phyloP scores from a whole-genome alignment of 129 eudicot species.

The Dittrichia graveolens region DNA sequence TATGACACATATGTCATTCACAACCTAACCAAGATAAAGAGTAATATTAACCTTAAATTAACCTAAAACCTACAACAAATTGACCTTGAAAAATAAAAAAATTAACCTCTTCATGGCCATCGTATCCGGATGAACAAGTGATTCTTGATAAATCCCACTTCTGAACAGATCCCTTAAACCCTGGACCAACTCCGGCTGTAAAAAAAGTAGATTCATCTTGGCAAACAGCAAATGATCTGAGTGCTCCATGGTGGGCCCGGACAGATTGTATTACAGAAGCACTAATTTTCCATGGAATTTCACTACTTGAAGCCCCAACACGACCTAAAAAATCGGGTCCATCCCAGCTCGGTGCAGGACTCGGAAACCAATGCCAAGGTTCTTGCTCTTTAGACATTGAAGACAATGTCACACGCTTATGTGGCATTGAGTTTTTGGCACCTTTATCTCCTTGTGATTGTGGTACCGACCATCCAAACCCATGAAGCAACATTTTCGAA shows the following conservation, averaged over 20 bases:
- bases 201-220: constrained; percentile 73
- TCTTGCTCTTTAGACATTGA: constrained; percentile 59
- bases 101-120: constrained; percentile 96
- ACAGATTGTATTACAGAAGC: constrained; percentile 83
- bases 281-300: constrained; percentile 92
- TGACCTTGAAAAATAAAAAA: not conserved
- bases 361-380: constrained; percentile 97
- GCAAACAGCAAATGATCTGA: constrained; percentile 80
- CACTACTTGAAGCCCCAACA: constrained; percentile 74
- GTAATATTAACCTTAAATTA: constrained; percentile 19
- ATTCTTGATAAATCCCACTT: constrained; percentile 83
- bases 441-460: constrained; percentile 68
- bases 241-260: constrained; percentile 91
- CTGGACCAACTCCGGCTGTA: constrained; percentile 97
- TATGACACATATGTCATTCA: constrained; percentile 78
- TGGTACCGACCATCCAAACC: constrained; percentile 86
- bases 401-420: constrained; percentile 37
- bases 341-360: constrained; percentile 86
- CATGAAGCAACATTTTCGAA: constrained; percentile 60
- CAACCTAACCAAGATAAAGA: constrained; percentile 60
- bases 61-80: not conserved
- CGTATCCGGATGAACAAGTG: constrained; percentile 64
- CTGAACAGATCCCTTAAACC: constrained; percentile 94
- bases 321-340: constrained; percentile 79
- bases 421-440: constrained; percentile 43